Base-by-base conservation (phyloP, 495 filamentous ascomycete species). In the Aspergillus avenaceus region DNA sequence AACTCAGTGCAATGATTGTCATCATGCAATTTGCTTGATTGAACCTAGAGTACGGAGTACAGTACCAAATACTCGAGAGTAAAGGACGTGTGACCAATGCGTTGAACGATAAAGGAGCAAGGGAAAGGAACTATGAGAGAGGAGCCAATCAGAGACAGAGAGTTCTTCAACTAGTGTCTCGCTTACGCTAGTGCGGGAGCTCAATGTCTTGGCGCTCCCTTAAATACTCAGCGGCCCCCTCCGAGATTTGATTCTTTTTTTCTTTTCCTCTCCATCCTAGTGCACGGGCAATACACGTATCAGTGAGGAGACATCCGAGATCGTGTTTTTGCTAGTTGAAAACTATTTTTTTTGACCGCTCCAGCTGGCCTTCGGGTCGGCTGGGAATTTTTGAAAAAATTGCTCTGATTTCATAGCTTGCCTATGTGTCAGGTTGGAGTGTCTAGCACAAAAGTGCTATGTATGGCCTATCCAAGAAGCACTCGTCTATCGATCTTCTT, bases 281-380 rank as follows among this genome's bases (percentile, higher is more conserved):
- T 78, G 74, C 74, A 76, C 60, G 73, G 74, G 74, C 73, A 72
- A 72, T 77, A 77, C 72, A 72, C 72, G 70, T 69, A 60, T 74
- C 74, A 76, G 74, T 78, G 75, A 78, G 74, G 75, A 78, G 67
- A 69, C 62, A 72, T 78, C 75, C 75, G 75, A 78, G 74, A 73
- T 60, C 70, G 72, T 75, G 72, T 77, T 77, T 76, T 77, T 77
- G 75, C 75, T 78, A 75, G 74, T 78, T 78, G 75, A 78, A 78
- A 78, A 78, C 75, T 78, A 76, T 66, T 66, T 71, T 68, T n/a
- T 61, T 67, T 76, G 72, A 74, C 72, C 52, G 54, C 72, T 76
- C 57, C 64, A 59, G 48, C 56, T 67, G 71, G 66, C 62, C 72
- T 59, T 62, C 49, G 68, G 71, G 61, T 72, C 70, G 70, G 57